Percentiles rank a stretch among this genome's conserved stretches.
Conservation (phyloP, 331 rosid genomes). For the Malus hybrid region DNA sequence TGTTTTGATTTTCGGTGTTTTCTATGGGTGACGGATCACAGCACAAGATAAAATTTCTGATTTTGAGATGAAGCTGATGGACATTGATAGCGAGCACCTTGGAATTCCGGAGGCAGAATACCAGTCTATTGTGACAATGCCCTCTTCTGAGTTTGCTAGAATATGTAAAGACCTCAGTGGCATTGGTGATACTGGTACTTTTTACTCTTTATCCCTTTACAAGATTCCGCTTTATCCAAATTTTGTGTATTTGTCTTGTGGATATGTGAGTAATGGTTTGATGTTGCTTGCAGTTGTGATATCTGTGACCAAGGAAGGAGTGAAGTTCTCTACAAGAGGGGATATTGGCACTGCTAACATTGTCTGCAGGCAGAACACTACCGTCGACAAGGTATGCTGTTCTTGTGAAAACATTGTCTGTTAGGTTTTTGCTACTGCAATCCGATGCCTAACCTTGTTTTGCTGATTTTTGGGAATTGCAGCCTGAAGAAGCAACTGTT, state of each 20-base stretch:
- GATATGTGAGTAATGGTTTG: not conserved
- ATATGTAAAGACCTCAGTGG: constrained; percentile 86
- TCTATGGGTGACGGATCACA: constrained; percentile 14
- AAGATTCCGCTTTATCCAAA: not conserved
- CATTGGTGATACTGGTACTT: constrained; percentile 85
- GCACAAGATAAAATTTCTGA: constrained; percentile 83
- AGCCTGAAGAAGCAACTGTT: constrained; percentile 88
- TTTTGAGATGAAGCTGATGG: constrained; percentile 97
- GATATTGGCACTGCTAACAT: constrained; percentile 89
- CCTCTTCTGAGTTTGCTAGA: constrained; percentile 76
- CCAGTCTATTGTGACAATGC: constrained; percentile 91
- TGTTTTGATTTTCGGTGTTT: not conserved
- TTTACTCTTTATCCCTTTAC: no score
- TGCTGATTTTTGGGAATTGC: constrained; percentile 12
- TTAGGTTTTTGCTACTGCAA: not conserved
- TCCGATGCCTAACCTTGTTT: not conserved
- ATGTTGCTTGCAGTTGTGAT: constrained; percentile 65
- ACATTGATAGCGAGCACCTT: constrained; percentile 90
- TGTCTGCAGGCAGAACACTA: constrained; percentile 84
- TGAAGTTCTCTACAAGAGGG: constrained; percentile 86
- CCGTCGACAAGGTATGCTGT: constrained; percentile 76
- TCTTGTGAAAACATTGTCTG: not conserved
- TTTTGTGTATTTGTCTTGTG: not conserved
- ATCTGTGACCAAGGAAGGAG: constrained; percentile 88
- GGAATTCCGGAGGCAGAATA: constrained; percentile 93